Conservation (phyloP, 73 alveolate genomes). For the Uronychia binucleata region DNA sequence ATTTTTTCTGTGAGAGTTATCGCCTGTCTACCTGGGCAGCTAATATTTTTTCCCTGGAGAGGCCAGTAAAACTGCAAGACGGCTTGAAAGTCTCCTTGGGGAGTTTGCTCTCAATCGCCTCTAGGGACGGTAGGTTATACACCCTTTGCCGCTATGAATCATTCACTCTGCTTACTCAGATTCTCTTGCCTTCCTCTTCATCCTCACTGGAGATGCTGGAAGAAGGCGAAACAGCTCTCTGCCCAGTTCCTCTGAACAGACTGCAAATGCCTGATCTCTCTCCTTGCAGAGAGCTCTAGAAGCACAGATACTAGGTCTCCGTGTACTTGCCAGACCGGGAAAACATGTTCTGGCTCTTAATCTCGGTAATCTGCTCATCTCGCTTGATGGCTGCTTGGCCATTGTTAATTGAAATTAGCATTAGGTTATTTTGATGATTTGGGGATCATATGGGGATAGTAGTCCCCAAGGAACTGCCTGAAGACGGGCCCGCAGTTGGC, state of each 20-base stretch:
- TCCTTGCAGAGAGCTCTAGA: not conserved
- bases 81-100: not conserved
- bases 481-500: not conserved
- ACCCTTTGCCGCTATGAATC: not conserved
- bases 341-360: not conserved
- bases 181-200: not conserved
- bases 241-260: not conserved
- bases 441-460: not conserved
- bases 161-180: not conserved
- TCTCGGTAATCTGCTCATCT: not conserved
- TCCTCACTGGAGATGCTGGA: not conserved
- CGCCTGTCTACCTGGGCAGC: not conserved
- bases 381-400: not conserved
- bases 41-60: not conserved
- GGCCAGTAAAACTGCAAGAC: not conserved
- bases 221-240: not conserved
- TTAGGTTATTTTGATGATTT: not conserved
- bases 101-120: not conserved
- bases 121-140: not conserved
- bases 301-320: not conserved
- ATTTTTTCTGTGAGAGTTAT: not conserved
- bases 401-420: not conserved
- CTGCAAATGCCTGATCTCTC: not conserved
- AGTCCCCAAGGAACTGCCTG: not conserved
- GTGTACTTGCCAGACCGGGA: not conserved